Base-by-base conservation (phyloP, 2,329 filamentous ascomycete species). In the Penicillium rolfsii region DNA sequence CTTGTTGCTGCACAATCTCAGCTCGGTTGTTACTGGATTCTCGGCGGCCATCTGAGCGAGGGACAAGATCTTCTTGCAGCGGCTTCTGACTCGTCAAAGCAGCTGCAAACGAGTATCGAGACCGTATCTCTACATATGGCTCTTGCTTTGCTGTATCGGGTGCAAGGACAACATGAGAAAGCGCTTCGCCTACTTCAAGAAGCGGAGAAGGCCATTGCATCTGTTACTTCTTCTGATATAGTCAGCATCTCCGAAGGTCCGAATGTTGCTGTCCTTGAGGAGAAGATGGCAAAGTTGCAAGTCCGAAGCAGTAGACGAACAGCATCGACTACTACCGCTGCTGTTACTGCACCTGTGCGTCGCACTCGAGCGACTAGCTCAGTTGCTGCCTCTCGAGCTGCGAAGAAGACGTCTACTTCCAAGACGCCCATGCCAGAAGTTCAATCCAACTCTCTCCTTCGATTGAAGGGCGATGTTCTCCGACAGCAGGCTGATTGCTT, bases 1-100 rank as follows among this genome's bases (percentile, higher is more conserved):
- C 73, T 80, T 30, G 75, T 80, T 22, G 77, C 81, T 41, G 81
- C 80, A 49, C 75, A 81, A 68, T 77, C 79, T 52, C 69, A 83
- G 65, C 70, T 82, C 54, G 80, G 79, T 14, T 75, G 81, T 53
- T 79, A 81, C 55, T 83, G 80, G 76, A 79, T 82, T 46, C 77
- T 81, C 48, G 81, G 83, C 56, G 82, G 81, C 5, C 76, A 81
- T 65, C 60, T 80, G 2, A 75, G 79, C 14, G 83, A 85, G 70
- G 84, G 82, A 1, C 74, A 79, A n/a, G 84, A 85, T 24, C 81
- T 87, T 55, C 74, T 87, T 2, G 79, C 85, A 0, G 85, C 86
- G 61, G 85, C 89, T 1, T 76, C 83, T 1, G 79, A 84, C 26
- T 76, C 84, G n/a, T 79, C 86, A 2, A 78, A 82, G 5, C 81